Evolutionary conservation across 2,329 filamentous ascomycete genomes (phyloP).

Genomic region (Salinomyces thailandicus): DNA sequence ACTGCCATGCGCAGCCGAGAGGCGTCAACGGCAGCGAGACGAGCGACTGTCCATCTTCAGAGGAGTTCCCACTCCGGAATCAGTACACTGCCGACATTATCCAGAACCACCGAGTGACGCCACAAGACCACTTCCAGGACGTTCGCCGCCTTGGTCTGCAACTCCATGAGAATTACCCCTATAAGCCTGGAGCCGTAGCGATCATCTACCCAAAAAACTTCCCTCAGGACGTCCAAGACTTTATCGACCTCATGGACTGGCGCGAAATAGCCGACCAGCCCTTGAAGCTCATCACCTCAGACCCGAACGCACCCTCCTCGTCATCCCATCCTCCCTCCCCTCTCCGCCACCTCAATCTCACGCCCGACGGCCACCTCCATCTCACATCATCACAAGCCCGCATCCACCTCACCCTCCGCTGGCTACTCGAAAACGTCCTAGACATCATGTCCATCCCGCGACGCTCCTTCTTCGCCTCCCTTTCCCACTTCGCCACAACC

Average conservation of each 20-base stretch:
- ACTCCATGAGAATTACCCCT: conserved; percentile 35
- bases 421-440: conserved; percentile 68
- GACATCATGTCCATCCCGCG: conserved; percentile 86
- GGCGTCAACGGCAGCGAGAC: neutral
- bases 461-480: conserved; percentile 70
- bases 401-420: conserved; percentile 52
- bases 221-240: conserved; percentile 61
- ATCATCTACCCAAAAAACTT: conserved; percentile 84
- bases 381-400: no score
- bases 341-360: conserved; percentile 30
- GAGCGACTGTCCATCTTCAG: conserved; percentile 9
- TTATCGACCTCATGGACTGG: conserved; percentile 77
- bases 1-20: neutral
- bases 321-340: conserved; percentile 24
- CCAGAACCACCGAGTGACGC: conserved; percentile 64
- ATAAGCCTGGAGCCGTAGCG: conserved; percentile 66
- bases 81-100: conserved; percentile 49
- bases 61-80: conserved; percentile 48
- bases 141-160: conserved; percentile 67
- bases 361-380: no score
- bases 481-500: conserved; percentile 65
- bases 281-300: conserved; percentile 43
- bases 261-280: conserved; percentile 56
- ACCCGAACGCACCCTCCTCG: conserved; percentile 21
- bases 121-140: conserved; percentile 78